Conservation (phyloP, 768 basidiomycete genomes). For the Daedaleopsis sinensis region DNA sequence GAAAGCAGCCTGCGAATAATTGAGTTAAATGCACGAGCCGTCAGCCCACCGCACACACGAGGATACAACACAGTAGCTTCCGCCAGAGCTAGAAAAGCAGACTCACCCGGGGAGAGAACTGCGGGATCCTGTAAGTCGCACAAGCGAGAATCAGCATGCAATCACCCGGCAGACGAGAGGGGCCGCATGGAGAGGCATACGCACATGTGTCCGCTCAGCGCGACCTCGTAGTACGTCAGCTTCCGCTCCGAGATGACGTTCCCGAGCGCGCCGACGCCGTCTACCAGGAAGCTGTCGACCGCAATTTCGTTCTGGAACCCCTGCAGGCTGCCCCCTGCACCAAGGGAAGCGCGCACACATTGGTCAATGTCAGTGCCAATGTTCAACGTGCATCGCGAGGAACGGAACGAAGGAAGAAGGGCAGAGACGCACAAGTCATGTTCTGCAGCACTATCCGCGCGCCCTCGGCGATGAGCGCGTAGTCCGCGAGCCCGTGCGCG, state of each 20-base stretch:
- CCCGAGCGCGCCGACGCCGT: constrained; percentile 69
- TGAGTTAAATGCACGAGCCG: not conserved
- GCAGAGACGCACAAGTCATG: constrained; percentile 12
- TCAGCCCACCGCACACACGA: no score
- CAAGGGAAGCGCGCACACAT: no score
- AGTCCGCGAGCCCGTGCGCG: constrained; percentile 74
- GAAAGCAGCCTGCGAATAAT: constrained; percentile 54
- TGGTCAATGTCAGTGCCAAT: no score
- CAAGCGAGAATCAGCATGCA: not conserved
- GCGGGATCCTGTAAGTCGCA: constrained; percentile 53
- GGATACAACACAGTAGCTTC: no score
- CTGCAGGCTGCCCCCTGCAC: constrained; percentile 61
- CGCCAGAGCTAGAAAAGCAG: no score
- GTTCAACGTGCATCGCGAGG: no score
- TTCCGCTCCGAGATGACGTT: constrained; percentile 67
- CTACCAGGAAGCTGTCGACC: constrained; percentile 69
- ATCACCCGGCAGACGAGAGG: no score
- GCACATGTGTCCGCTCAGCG: constrained; percentile 74
- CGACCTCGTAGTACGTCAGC: constrained; percentile 68
- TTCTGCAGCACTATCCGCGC: constrained; percentile 42
- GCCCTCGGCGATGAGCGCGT: constrained; percentile 72
- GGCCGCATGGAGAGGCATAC: constrained; percentile 23
- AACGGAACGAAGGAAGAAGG: no score
- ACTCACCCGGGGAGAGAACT: constrained; percentile 64
- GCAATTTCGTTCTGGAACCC: constrained; percentile 73